Conservation (phyloP, 495 filamentous ascomycete genomes). For the Bacidia gigantensis region DNA sequence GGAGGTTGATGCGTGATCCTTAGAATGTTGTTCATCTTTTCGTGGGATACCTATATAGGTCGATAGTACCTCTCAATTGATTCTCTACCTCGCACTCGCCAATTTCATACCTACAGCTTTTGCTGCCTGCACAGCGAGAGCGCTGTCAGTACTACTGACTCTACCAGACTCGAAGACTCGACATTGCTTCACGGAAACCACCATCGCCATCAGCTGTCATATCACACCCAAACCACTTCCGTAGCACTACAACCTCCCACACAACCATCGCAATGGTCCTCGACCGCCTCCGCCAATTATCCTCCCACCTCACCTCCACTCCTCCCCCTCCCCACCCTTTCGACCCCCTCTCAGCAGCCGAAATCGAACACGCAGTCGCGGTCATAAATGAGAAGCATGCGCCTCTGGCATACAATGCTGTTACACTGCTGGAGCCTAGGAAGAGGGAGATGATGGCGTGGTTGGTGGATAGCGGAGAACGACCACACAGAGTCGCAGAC, state of each 20-base stretch:
- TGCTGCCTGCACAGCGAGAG: background rate
- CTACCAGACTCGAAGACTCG: background rate
- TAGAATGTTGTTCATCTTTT: background rate
- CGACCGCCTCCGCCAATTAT: conserved; percentile 55
- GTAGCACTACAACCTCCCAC: background rate
- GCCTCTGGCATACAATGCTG: conserved; percentile 70
- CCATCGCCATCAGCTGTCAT: background rate
- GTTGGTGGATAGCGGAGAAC: conserved; percentile 48
- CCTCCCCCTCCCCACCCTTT: conserved; percentile 57
- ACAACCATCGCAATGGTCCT: conserved; percentile 38
- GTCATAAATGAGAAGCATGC: conserved; percentile 60
- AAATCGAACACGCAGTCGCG: conserved; percentile 64
- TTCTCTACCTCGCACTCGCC: background rate
- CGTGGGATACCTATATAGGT: background rate
- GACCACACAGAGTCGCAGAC: conserved; percentile 65
- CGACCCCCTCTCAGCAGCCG: conserved; percentile 62
- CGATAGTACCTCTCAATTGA: background rate
- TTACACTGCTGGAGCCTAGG: conserved; percentile 75
- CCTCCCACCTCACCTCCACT: conserved; percentile 46
- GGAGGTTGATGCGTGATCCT: background rate
- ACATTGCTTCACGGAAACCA: background rate
- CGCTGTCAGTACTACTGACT: background rate
- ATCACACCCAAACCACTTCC: background rate
- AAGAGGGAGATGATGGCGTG: conserved; percentile 81
- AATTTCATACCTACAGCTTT: background rate